Evolutionary conservation across 805 yeast genomes (phyloP).

Genomic region (Isabelozyma pseudorhagii): DNA sequence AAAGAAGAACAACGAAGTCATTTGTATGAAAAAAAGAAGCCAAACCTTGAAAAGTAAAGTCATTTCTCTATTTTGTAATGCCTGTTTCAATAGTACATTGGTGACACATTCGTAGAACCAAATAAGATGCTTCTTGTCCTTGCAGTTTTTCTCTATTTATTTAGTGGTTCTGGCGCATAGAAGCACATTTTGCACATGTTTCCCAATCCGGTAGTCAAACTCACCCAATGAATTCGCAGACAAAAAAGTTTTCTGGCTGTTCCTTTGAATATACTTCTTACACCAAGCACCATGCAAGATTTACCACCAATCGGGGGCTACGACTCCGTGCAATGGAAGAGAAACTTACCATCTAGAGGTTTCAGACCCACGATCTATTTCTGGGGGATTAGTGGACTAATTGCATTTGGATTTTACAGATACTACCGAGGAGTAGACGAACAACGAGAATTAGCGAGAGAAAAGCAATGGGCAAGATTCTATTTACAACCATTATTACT

Average conservation of each 20-base stretch:
- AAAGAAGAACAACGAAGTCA: no score
- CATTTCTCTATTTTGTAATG: no score
- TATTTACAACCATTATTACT: conserved; percentile 67
- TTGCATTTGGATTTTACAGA: conserved; percentile 71
- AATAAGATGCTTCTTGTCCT: no score
- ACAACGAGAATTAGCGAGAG: conserved; percentile 70
- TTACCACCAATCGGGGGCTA: conserved; percentile 86
- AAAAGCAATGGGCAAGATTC: conserved; percentile 74
- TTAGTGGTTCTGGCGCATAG: no score
- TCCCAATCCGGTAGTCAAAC: not conserved
- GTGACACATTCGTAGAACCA: no score
- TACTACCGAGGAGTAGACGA: conserved; percentile 68
- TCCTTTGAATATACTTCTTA: not conserved
- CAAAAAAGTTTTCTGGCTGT: not conserved
- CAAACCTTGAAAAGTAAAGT: not conserved
- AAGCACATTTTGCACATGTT: not conserved
- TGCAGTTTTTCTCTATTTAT: no score
- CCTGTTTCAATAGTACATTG: no score
- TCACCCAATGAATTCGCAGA: not conserved
- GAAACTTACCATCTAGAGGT: conserved; percentile 82
- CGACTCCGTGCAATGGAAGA: conserved; percentile 84
- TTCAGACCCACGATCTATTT: conserved; percentile 75
- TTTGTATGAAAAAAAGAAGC: not conserved
- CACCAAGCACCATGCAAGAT: conserved; percentile 53
- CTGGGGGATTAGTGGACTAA: conserved; percentile 57